phyloP scores from a whole-genome alignment of 1,284 basidiomycete species.

The Ganoderma boninense region DNA sequence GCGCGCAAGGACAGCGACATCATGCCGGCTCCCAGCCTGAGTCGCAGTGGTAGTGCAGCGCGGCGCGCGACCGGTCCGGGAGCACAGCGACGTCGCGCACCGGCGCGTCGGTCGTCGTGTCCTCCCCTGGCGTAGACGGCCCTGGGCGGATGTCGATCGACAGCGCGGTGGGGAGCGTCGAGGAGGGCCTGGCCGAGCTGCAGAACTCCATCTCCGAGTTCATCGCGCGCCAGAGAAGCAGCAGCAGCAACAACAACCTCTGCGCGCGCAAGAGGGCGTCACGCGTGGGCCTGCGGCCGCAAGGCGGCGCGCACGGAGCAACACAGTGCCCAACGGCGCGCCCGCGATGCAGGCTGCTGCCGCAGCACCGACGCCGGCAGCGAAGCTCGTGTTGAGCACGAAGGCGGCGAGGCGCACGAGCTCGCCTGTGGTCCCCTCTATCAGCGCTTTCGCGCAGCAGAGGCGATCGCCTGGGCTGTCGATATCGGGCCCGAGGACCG shows the following conservation, averaged over 20 bases:
- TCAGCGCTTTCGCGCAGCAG: neutral
- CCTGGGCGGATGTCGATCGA: conserved; percentile 25
- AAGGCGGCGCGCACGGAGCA: conserved; percentile 20
- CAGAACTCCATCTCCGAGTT: conserved; percentile 40
- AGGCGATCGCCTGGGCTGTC: neutral
- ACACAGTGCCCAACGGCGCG: conserved; percentile 37
- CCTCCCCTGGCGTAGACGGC: neutral
- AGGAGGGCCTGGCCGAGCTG: conserved; percentile 43
- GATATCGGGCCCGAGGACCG: neutral
- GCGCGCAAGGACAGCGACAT: conserved; percentile 27
- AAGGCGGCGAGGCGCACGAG: conserved; percentile 38
- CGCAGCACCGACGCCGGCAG: too few species aligned
- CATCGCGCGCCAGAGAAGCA: conserved; percentile 34
- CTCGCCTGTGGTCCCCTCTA: conserved; percentile 37
- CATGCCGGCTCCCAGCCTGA: conserved; percentile 6
- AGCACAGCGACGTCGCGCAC: conserved; percentile 19
- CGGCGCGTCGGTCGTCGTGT: neutral
- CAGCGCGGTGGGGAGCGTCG: conserved; percentile 38
- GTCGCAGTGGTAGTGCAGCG: neutral
- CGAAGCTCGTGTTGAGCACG: neutral
- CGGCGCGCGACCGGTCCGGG: conserved; percentile 20
- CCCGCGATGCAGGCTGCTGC: neutral
- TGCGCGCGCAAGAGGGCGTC: neutral
- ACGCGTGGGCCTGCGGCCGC: neutral
- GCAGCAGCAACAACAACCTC: neutral